Base-by-base conservation (phyloP, 768 basidiomycete genomes). In the Pleurotus eryngii region DNA sequence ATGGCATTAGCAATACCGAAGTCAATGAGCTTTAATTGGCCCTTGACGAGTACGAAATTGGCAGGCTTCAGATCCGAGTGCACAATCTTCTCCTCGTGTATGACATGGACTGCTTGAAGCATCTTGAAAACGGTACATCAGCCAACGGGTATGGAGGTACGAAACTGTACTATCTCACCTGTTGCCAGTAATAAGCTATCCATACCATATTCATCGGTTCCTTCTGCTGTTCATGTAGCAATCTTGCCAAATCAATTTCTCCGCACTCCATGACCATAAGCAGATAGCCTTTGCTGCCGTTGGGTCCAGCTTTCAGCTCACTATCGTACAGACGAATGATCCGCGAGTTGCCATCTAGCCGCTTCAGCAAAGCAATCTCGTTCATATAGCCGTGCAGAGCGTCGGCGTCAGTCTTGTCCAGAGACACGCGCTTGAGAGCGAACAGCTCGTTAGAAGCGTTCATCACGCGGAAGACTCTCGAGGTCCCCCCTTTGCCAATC, bases 1-100 rank as follows among this genome's bases (percentile, higher is more conserved):
- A 99, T 96, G 7, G 95, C 95, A 68, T 98, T 98, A 12, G 96
- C 95, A 65, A 99, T 99, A n/a, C 96, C 96, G 67, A 99, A 99
- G 70, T 99, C 96, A 62, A 99, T 99, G 60, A 99, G 76, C 80
- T 99, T 99, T 57, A 99, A 77, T 62, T 93, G 89, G 4, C 96
- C 96, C 58, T 89, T 87, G 56, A 98, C 96, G 27, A 99, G 79
- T 18, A 99, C 95, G 63, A 99, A 99, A 71, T 99, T 99, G 3
- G 97, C 96, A 5, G 96, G 96, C 69, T 99, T 99, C 56, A 98
- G 79, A 72, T 99, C 96, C 17, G 95, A 96, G 72, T 99, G 96
- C 2, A 99, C 96, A 60, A 99, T 97, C 73, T 96, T 96, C 74
- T 97, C 95, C 61, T 96, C 92, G 66, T 99, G 96, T 54, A 98